Evolutionary conservation across 345 rosid species (phyloP), one percentile per base, ranked within the genome.

Genomic region (Excoecaria cochinchinensis): DNA sequence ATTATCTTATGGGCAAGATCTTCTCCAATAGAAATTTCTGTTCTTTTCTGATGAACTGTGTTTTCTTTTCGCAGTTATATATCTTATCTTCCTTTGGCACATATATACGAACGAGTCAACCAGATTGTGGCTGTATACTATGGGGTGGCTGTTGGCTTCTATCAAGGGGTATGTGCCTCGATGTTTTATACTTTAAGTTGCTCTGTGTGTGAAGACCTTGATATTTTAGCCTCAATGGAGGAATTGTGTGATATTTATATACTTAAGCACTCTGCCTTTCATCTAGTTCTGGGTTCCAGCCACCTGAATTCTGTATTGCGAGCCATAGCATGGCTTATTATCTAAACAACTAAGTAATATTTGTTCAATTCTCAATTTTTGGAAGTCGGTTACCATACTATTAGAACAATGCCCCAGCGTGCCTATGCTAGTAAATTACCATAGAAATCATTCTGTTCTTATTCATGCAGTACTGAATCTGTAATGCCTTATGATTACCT

Each of bases 11-110:
- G 21, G 16, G 42, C 48, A 56, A 6, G 61, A 66, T 24, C 4
- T 67, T 36, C 4, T 4, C 16, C 19, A 10, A 42, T 19, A 60
- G 59, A 59, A 61, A 69, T 64, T 22, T 79, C 14, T 42, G 8
- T 47, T 71, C 44, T 15, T 40, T 69, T 39, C 39, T 71, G 24
- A 64, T 59, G 46, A 38, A 24, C 48, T 8, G n/a, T n/a, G 0
- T 16, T 55, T 14, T 39, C 22, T 16, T 67, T 65, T 71, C 22
- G 50, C 82, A 80, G 82, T 65, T 75, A 75, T 13, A 64, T 80
- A 65, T 80, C 82, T 38, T 80, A 80, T 71, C 79, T 80, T 66
- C 82, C 82, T 64, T 58, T 80, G 76, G 82, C 82, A 6, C 82
- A 80, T 61, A 80, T 80, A 24, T 80, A 75, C 40, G 82, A 80